Evolutionary conservation across 768 basidiomycete genomes (phyloP).

Genomic region (Panaeolus cyanescens): DNA sequence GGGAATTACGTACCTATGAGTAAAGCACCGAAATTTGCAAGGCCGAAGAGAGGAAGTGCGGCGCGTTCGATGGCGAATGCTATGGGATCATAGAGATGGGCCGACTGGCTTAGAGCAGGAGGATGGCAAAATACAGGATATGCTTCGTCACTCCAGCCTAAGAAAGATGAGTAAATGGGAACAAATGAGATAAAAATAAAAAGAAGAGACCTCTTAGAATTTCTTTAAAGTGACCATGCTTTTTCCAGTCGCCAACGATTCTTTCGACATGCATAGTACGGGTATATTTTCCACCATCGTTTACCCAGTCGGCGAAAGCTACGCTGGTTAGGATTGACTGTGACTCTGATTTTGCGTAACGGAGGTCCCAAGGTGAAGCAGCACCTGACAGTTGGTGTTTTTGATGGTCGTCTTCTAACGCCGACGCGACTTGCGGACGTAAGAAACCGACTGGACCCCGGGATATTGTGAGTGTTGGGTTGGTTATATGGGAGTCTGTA

Average conservation of each 20-base stretch:
- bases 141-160: constrained; percentile 35
- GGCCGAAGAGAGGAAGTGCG: constrained; percentile 45
- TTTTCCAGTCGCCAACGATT: constrained; percentile 31
- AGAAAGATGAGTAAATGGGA: not conserved
- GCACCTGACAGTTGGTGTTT: constrained; percentile 26
- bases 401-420: constrained; percentile 30
- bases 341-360: constrained; percentile 19
- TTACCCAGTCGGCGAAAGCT: constrained; percentile 36
- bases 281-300: constrained; percentile 31
- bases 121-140: constrained; percentile 33
- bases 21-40: constrained; percentile 44
- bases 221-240: constrained; percentile 24
- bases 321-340: constrained; percentile 3
- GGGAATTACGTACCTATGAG: constrained; percentile 32
- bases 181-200: not conserved
- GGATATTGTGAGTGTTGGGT: not conserved
- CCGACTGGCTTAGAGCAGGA: constrained; percentile 8
- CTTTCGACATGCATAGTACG: constrained; percentile 33
- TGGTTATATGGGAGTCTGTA: not conserved
- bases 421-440: constrained; percentile 27
- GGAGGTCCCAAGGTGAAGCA: constrained; percentile 29
- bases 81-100: constrained; percentile 23
- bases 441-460: constrained; percentile 25
- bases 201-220: constrained; percentile 27
- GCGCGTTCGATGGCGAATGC: constrained; percentile 45